These are phyloP conservation scores for Hygrophorus pudorinus DNA, from an alignment of 768 basidiomycete species.

Conservation along the genomic window DNA sequence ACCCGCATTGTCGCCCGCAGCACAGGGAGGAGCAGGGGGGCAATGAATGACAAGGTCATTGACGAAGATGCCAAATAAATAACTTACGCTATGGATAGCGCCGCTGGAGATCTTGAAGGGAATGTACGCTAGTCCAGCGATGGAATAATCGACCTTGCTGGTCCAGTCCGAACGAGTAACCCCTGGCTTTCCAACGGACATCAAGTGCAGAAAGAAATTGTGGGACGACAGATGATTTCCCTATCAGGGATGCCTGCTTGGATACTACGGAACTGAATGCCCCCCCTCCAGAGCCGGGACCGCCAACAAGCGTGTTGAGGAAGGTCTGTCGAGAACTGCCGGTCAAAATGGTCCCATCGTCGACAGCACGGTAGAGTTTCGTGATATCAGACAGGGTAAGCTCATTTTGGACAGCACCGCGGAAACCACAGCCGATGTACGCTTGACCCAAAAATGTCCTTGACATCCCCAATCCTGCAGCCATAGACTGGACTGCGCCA, in stretches of 20 bases:
- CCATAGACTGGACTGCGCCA: background rate
- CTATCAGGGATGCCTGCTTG: background rate
- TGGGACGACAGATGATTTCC: background rate
- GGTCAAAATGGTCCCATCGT: background rate
- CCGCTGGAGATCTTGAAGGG: constrained; percentile 1
- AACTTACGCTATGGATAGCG: background rate
- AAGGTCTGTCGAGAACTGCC: background rate
- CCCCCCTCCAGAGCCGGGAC: background rate
- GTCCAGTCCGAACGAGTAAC: background rate
- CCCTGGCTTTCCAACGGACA: constrained; percentile 1
- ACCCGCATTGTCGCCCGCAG: background rate
- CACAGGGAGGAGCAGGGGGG: background rate
- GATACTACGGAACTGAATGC: background rate
- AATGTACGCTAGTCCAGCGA: constrained; percentile 2
- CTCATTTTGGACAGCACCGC: background rate
- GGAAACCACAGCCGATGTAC: constrained; percentile 1
- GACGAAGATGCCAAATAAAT: constrained; percentile 1
- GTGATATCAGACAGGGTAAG: constrained; percentile 3
- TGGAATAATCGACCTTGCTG: background rate
- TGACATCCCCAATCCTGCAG: background rate
- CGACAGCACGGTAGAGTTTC: background rate
- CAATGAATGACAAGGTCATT: constrained; percentile 1
- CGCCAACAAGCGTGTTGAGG: constrained; percentile 2
- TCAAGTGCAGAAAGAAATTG: constrained; percentile 1
- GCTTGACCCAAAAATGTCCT: constrained; percentile 1